Conservation (phyloP, 441 rosid species). For the Bocquillonia castaneifolia region DNA sequence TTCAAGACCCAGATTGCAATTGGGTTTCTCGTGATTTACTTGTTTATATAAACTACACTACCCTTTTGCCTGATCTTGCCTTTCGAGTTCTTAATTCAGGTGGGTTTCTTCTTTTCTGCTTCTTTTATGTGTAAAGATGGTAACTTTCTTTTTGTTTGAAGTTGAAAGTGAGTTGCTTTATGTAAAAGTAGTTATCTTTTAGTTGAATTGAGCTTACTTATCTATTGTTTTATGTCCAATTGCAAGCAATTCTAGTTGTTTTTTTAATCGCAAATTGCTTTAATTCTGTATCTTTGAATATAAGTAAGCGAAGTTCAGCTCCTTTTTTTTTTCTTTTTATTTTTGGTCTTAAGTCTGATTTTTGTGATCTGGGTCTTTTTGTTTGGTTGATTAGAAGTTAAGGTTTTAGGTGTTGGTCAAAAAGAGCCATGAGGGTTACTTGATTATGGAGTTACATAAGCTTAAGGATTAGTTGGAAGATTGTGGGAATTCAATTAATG, state of each 20-base stretch:
- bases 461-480: conserved; percentile 14
- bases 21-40: conserved; percentile 25
- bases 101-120: neutral
- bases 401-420: conserved; percentile 7
- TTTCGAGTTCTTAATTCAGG: conserved; percentile 13
- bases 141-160: neutral
- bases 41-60: neutral
- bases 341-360: neutral
- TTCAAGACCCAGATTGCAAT: conserved; percentile 7
- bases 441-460: conserved; percentile 13
- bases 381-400: neutral
- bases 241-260: neutral
- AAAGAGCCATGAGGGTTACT: conserved; percentile 18
- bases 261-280: conserved; percentile 9
- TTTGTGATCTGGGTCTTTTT: conserved; percentile 6
- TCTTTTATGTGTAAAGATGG: neutral
- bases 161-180: neutral
- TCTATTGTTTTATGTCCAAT: neutral
- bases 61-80: conserved; percentile 12
- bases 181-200: neutral
- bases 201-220: neutral
- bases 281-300: conserved; percentile 17
- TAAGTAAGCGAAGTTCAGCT: conserved; percentile 21
- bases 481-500: neutral
- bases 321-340: no score